phyloP scores from a whole-genome alignment of 805 yeast genomes.

The Pichia nanzhaoensis region DNA sequence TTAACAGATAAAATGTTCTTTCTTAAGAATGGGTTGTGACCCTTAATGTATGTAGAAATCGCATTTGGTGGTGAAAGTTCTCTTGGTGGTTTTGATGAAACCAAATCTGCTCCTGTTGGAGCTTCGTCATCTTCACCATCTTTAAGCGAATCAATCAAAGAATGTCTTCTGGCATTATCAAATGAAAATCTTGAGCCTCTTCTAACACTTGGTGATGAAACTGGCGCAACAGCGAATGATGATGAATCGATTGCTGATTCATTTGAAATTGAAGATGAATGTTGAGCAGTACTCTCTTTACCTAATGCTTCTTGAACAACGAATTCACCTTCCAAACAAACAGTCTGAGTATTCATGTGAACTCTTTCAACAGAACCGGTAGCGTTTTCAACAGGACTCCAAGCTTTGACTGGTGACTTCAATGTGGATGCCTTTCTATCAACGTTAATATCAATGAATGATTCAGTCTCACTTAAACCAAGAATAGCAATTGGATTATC shows the following conservation, averaged over 20 bases:
- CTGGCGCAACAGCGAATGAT: slow-evolving; percentile 22
- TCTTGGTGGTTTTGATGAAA: slow-evolving; percentile 66
- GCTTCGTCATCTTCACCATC: slow-evolving; percentile 33
- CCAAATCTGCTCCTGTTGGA: slow-evolving; percentile 58
- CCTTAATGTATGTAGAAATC: slow-evolving; percentile 66
- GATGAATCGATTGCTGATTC: slow-evolving; percentile 15
- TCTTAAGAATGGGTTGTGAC: slow-evolving; percentile 85
- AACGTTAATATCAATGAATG: slow-evolving; percentile 74
- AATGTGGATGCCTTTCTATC: slow-evolving; percentile 54
- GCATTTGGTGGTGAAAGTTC: slow-evolving; percentile 75
- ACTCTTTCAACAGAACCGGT: slow-evolving; percentile 89
- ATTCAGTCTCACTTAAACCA: slow-evolving; percentile 73
- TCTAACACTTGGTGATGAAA: slow-evolving; percentile 31
- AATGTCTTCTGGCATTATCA: slow-evolving; percentile 33
- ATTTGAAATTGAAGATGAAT: slow-evolving; percentile 28
- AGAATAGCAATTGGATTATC: slow-evolving; percentile 78
- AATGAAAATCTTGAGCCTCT: slow-evolving; percentile 47
- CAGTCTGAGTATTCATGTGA: slow-evolving; percentile 67
- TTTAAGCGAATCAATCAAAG: slow-evolving; percentile 25
- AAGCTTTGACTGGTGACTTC: slow-evolving; percentile 34
- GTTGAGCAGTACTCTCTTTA: slow-evolving; percentile 43
- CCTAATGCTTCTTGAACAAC: slow-evolving; percentile 59
- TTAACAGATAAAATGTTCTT: slow-evolving; percentile 83
- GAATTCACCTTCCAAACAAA: slow-evolving; percentile 76
- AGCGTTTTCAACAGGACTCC: slow-evolving; percentile 53